Percentiles rank a stretch among this genome's conserved stretches.
phyloP scores from a whole-genome alignment of 208 protist genomes.

The Leishmania major region DNA sequence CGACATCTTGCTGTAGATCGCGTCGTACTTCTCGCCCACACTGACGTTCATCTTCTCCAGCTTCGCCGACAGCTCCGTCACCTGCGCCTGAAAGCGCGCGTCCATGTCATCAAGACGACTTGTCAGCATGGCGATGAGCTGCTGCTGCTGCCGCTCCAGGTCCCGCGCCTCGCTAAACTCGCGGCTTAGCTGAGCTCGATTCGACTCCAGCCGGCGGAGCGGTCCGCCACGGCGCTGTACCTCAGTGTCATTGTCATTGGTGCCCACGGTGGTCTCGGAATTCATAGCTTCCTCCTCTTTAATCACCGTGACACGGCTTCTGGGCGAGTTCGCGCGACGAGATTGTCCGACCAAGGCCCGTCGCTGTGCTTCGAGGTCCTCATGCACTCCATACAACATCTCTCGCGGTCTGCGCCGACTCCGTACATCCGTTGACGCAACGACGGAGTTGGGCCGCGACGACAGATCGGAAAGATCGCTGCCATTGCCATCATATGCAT shows the following conservation, averaged over 20 bases:
- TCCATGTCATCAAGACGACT: constrained; percentile 45
- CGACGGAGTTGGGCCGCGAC: background rate
- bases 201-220: constrained; percentile 11
- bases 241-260: background rate
- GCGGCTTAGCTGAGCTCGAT: constrained; percentile 9
- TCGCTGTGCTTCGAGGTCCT: constrained; percentile 11
- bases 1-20: constrained; percentile 12
- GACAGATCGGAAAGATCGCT: background rate
- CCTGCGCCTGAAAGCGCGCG: constrained; percentile 17
- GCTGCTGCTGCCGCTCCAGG: constrained; percentile 28
- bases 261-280: background rate
- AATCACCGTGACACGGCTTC: background rate
- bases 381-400: background rate
- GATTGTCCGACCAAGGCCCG: constrained; percentile 11
- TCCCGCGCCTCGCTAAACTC: constrained; percentile 14
- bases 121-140: constrained; percentile 73
- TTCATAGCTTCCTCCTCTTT: background rate
- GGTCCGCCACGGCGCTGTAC: constrained; percentile 3
- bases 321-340: background rate
- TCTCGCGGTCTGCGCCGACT: constrained; percentile 18
- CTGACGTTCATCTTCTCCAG: constrained; percentile 15
- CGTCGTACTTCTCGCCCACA: constrained; percentile 11
- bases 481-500: background rate
- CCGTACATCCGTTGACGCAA: constrained; percentile 6
- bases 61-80: constrained; percentile 20